Conservation (phyloP, 257 asterid genomes). For the Solanum tarijense region DNA sequence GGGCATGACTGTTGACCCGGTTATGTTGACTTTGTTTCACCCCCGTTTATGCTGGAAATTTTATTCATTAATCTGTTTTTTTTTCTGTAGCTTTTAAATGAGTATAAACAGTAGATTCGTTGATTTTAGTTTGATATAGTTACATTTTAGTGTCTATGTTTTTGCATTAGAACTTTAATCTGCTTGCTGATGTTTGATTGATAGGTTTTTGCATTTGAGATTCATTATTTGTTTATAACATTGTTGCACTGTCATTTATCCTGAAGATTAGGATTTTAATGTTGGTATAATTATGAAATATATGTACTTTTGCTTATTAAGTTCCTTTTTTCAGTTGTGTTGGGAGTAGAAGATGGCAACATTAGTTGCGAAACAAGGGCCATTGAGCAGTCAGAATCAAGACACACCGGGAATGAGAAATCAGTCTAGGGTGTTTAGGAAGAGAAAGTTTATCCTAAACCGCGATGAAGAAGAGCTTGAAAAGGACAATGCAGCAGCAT, state of each 20-base stretch:
- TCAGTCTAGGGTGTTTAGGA: slow-evolving; percentile 16
- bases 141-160: background rate
- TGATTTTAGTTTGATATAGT: background rate
- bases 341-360: slow-evolving; percentile 29
- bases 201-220: background rate
- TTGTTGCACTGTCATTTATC: background rate
- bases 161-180: background rate
- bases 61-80: background rate
- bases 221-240: background rate
- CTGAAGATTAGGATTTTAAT: background rate
- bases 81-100: background rate
- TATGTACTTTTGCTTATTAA: background rate
- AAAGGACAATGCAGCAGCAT: slow-evolving; percentile 3
- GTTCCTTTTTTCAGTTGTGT: slow-evolving; percentile 9
- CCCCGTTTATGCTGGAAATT: background rate
- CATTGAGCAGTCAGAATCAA: slow-evolving; percentile 2
- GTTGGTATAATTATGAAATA: background rate
- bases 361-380: slow-evolving; percentile 27
- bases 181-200: background rate
- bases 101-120: background rate
- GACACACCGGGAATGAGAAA: slow-evolving; percentile 17
- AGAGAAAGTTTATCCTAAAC: slow-evolving; percentile 30
- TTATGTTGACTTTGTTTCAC: slow-evolving; percentile 4
- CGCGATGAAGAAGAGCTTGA: slow-evolving; percentile 37
- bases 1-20: slow-evolving; percentile 2